Evolutionary conservation across 2,329 filamentous ascomycete species (phyloP), one percentile per base, ranked within the genome.

Genomic region (Colletotrichum destructivum): DNA sequence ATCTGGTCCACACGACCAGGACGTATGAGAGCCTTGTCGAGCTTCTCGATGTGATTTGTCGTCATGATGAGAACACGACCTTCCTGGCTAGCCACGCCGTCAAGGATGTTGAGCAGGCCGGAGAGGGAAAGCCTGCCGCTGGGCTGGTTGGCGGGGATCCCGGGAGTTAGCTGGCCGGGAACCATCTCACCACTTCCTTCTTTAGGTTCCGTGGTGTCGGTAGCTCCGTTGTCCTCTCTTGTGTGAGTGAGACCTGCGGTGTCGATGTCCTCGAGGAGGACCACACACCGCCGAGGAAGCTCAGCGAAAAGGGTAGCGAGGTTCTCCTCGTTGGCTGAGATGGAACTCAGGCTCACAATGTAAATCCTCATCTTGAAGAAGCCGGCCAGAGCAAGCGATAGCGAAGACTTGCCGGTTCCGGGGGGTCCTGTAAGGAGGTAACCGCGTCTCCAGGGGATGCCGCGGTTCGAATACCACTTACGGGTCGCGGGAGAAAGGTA

Each of bases 371-470:
- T 87, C 70, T 89, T 88, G 78, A 94, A 92, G 77, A 89, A 88
- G 6, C 92, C 92, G 0, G 92, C 91, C 61, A 93, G 85, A 0
- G 92, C 92, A 52, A 94, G 87, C 74, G 89, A 91, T 1, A 94
- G 85, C 56, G 90, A 93, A 55, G 90, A 93, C 81, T 96, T 96
- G 16, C 94, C 93, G 0, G 93, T 95, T 0, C 94, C 93, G 0
- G 93, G 93, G 0, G 94, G 93, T 0, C 94, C 94, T 74, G 95
- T 86, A 18, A 97, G 89, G 0, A 97, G 88, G 77, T 96, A 97
- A 0, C 94, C 95, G 5, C 94, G 88, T 16, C 94, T 89, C 79
- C 97, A 97, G 0, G 95, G 94, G 40, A 97, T 96, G 0, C 94
- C 94, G 8, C 94, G 88, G 75, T 94, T 92, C 0, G 91, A 87